Percentiles rank a stretch among this genome's conserved stretches.
Conservation (phyloP, 352 stramenopile species). For the Phytopythium chamaehyphon region DNA sequence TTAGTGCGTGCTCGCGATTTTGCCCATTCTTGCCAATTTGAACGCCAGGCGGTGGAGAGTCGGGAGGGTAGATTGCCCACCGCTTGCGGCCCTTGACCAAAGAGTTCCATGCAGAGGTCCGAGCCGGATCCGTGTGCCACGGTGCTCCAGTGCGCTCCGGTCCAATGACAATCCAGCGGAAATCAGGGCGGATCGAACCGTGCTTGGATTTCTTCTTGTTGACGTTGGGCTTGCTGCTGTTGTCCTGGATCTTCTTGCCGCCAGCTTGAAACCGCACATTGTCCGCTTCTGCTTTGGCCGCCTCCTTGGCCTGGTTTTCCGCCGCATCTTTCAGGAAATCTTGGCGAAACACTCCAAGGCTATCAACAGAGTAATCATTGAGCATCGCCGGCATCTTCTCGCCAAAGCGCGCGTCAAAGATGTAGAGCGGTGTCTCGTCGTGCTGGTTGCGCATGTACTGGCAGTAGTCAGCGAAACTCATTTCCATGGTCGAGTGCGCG, state of each 20-base stretch:
- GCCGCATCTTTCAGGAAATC: slow-evolving; percentile 55
- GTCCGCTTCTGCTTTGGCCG: slow-evolving; percentile 11
- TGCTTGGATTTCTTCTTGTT: slow-evolving; percentile 26
- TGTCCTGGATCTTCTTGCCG: slow-evolving; percentile 20
- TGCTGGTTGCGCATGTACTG: slow-evolving; percentile 59
- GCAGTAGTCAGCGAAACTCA: slow-evolving; percentile 75
- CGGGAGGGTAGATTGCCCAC: slow-evolving; percentile 94
- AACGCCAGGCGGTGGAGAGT: slow-evolving; percentile 67
- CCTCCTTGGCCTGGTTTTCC: slow-evolving; percentile 17
- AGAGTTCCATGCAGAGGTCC: slow-evolving; percentile 96
- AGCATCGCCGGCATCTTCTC: slow-evolving; percentile 76
- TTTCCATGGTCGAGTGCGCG: slow-evolving; percentile 49
- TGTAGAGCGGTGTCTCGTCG: slow-evolving; percentile 86
- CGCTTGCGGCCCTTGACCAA: slow-evolving; percentile 92
- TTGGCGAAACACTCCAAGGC: slow-evolving; percentile 72
- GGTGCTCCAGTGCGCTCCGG: slow-evolving; percentile 86
- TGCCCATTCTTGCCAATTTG: slow-evolving; percentile 43
- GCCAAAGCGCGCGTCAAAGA: slow-evolving; percentile 82
- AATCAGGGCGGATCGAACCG: slow-evolving; percentile 50
- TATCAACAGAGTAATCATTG: slow-evolving; percentile 55
- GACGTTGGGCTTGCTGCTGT: slow-evolving; percentile 2
- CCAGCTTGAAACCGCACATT: slow-evolving; percentile 26
- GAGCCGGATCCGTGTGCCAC: slow-evolving; percentile 94
- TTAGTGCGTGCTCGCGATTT: slow-evolving; percentile 51
- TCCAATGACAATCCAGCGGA: slow-evolving; percentile 82